Evolutionary conservation across 345 rosid genomes (phyloP), one percentile per base, ranked within the genome.

Genomic region (Hibiscus tridactylites): DNA sequence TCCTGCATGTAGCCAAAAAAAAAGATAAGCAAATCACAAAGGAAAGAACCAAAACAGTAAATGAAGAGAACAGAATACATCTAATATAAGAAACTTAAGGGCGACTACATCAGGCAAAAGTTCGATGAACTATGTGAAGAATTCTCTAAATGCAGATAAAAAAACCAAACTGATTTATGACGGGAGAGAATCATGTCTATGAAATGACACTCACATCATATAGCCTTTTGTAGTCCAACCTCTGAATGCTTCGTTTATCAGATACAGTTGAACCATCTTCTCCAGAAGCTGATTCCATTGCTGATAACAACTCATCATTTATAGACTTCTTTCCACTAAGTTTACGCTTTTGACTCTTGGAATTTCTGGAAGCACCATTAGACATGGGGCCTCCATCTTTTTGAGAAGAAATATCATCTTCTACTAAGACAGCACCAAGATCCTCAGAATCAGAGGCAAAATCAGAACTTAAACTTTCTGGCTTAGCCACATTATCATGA

Each of bases 161-260:
- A 37, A 49, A 59, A 15, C 37, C 16, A 4, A 42, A 49, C 16
- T 52, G 33, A 21, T 37, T 24, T 47, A 10, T 24, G 19, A 70
- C 13, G 60, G 17, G 57, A 69, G 59, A 19, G 65, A 73, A 69
- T 21, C 56, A 7, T 67, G 16, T 56, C 56, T 33, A 57, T 37
- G 31, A 75, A 65, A 74, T 76, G 76, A 42, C 57, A 83, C 99
- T 88, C 84, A 96, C 99, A 81, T 89, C 94, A 78, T 89, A 83
- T 26, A 96, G 80, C 78, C 79, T 89, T 83, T 88, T 96, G 92
- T 96, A 96, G 87, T 96, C 95, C 84, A 92, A 83, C 79, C 91
- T 86, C 68, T 82, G 85, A 59, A 85, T 78, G 63, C 72, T 80
- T 81, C 97, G 88, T 79, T 81, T 90, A 52, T 64, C 79, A 31